These are phyloP conservation scores for Trichoderma arundinaceum DNA, from an alignment of 2,329 filamentous ascomycete genomes.

Conservation along the genomic window DNA sequence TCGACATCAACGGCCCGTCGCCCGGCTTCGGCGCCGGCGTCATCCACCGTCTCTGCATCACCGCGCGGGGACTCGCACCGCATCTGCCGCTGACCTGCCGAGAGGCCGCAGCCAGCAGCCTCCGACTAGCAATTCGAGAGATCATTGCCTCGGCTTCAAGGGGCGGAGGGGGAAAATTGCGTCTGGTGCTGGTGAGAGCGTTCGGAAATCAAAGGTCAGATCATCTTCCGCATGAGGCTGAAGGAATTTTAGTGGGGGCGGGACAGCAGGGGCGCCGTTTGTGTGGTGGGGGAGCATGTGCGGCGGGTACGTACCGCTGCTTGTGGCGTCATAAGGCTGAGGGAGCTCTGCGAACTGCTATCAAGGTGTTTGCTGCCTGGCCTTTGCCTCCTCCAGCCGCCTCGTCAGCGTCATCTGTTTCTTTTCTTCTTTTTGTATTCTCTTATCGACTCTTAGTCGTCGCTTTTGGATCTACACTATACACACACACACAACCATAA, in stretches of 20 bases:
- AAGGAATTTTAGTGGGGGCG: constrained; percentile 26
- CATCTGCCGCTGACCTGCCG: constrained; percentile 34
- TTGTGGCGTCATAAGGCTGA: constrained; percentile 32
- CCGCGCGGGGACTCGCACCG: not conserved
- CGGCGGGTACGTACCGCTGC: constrained; percentile 5
- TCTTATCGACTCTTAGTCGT: no score
- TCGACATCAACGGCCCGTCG: constrained; percentile 68
- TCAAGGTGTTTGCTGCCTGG: constrained; percentile 6
- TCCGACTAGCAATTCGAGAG: constrained; percentile 36
- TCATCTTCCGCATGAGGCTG: constrained; percentile 29
- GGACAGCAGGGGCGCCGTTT: not conserved
- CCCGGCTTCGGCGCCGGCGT: constrained; percentile 63
- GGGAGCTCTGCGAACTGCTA: not conserved
- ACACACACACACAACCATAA: no score
- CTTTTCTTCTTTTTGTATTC: not conserved
- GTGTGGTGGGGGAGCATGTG: not conserved
- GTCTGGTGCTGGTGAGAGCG: not conserved
- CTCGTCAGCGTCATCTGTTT: not conserved
- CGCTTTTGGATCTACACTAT: not conserved
- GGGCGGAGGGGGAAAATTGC: not conserved
- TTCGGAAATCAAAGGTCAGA: constrained; percentile 9
- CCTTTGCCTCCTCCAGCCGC: not conserved
- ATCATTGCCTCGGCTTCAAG: constrained; percentile 31
- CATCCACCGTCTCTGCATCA: constrained; percentile 53
- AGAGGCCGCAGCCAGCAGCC: constrained; percentile 36